Evolutionary conservation across 306 rosid genomes (phyloP).

Genomic region (Hippophae tibetana): DNA sequence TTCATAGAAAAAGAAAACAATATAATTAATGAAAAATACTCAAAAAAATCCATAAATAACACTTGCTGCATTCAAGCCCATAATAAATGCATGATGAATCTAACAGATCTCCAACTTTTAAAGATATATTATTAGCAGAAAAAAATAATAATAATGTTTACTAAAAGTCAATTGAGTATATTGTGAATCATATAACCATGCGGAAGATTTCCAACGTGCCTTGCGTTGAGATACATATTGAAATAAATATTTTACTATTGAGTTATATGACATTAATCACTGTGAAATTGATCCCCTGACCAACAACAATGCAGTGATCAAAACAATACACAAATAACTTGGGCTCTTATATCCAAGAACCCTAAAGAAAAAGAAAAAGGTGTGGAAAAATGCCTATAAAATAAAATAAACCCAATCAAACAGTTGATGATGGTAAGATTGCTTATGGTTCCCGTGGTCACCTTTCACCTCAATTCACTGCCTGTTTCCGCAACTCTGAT

Average conservation of each 20-base stretch:
- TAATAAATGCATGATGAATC: too few species aligned
- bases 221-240: conserved; percentile 1
- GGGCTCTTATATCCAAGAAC: conserved; percentile 11
- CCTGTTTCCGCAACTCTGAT: not conserved
- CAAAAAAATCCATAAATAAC: too few species aligned
- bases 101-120: too few species aligned
- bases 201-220: not conserved
- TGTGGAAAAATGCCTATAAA: conserved; percentile 9
- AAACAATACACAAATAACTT: conserved; percentile 24
- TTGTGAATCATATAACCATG: not conserved
- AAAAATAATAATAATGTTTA: not conserved
- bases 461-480: conserved; percentile 3
- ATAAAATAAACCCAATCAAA: conserved; percentile 10
- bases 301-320: conserved; percentile 35
- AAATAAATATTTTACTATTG: conserved; percentile 23
- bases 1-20: too few species aligned
- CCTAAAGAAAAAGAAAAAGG: conserved; percentile 6
- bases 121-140: too few species aligned
- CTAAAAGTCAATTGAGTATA: not conserved
- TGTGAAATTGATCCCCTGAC: conserved; percentile 23
- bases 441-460: not conserved
- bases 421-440: conserved; percentile 8
- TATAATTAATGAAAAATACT: too few species aligned
- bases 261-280: conserved; percentile 23
- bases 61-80: too few species aligned